Evolutionary conservation across 306 rosid genomes (phyloP), one percentile per base, ranked within the genome.

Genomic region (Oxytropis ochrocephala): DNA sequence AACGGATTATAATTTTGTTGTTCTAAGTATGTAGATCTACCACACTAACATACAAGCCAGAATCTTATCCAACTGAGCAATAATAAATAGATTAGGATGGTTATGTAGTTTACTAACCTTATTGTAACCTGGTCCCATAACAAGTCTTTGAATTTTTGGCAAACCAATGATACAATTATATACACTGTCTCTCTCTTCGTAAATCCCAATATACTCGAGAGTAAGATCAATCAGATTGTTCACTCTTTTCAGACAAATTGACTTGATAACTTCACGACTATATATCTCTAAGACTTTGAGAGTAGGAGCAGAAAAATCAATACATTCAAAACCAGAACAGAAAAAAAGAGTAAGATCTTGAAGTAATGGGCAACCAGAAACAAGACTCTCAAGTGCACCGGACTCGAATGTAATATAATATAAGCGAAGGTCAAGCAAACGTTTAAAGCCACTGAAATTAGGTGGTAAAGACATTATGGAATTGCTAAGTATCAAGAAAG

Each of bases 401-500:
- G 56, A 29, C n/a, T 16, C 51, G 39, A 72, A 39, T 57, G 0
- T 5, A 19, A 65, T 4, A 0, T 4, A 0, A 5, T 0, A 3
- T 13, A 72, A 11, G 4, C 13, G 7, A 65, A 72, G 74, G 11
- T 0, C 4, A 27, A 7, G 5, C 36, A 72, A 8, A 39, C 17
- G 38, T 65, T 32, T 50, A 49, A 78, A 56, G 58, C 78, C 58
- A n/a, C 11, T 0, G 4, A 72, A 72, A 56, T 57, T 38, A 32
- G 57, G 58, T 0, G 68, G 58, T n/a, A n/a, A 4, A 38, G 50
- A 14, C 19, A 72, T 0, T 32, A 0, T 5, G 18, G 41, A 55
- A 9, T 16, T 2, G 5, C 0, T 0, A 29, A 78, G 61, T 14
- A n/a, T 0, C n/a, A 71, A 19, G 46, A 5, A 1, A 24, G 46